phyloP scores from a whole-genome alignment of 768 basidiomycete genomes.

The Paxillus ammoniavirescens region DNA sequence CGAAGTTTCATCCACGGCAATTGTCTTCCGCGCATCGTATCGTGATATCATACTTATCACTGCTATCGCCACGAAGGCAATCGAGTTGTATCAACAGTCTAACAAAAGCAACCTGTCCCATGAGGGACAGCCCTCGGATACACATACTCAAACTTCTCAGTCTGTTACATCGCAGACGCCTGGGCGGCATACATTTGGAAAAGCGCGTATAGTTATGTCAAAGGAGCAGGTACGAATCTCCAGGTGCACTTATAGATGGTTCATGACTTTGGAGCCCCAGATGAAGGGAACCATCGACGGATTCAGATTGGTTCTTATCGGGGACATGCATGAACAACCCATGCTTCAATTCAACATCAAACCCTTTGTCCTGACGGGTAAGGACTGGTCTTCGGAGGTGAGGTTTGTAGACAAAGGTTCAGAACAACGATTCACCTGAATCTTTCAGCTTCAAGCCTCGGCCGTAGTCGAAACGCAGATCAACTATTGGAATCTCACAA shows the following conservation, averaged over 20 bases:
- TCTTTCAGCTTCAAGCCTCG: constrained; percentile 71
- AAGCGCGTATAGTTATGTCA: constrained; percentile 56
- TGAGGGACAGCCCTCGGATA: constrained; percentile 7
- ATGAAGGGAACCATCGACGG: constrained; percentile 86
- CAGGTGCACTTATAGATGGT: background rate
- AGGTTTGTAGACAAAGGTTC: constrained; percentile 11
- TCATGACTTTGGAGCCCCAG: constrained; percentile 37
- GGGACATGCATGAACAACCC: constrained; percentile 93
- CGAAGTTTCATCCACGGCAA: constrained; percentile 75
- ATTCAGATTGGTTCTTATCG: constrained; percentile 90
- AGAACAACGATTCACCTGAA: background rate
- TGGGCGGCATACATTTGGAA: constrained; percentile 22
- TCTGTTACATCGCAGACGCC: constrained; percentile 4
- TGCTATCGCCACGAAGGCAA: constrained; percentile 81
- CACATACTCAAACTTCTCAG: constrained; percentile 1
- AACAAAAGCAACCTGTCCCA: constrained; percentile 25
- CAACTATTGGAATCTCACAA: constrained; percentile 95
- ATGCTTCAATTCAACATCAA: constrained; percentile 87
- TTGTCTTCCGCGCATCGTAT: constrained; percentile 94
- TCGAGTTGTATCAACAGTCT: constrained; percentile 63
- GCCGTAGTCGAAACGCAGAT: constrained; percentile 80
- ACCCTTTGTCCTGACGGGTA: constrained; percentile 76
- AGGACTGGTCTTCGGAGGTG: constrained; percentile 95
- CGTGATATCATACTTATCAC: constrained; percentile 90
- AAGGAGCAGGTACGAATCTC: constrained; percentile 70